Conservation (phyloP, 1,284 basidiomycete species). For the Heliocybe sulcata region DNA sequence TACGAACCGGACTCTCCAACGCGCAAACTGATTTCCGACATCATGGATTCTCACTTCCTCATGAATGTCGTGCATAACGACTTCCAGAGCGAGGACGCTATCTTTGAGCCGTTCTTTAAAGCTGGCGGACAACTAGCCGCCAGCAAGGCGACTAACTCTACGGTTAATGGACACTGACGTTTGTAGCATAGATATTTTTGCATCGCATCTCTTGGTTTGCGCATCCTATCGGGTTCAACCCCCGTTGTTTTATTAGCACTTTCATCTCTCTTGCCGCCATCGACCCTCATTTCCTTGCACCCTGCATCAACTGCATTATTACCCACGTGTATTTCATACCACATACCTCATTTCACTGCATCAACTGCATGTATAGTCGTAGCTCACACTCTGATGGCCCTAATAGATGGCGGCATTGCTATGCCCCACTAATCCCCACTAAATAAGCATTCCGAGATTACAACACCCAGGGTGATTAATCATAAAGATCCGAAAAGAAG, state of each 20-base stretch:
- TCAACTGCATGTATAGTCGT: conserved; percentile 19
- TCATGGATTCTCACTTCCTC: conserved; percentile 83
- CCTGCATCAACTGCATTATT: conserved; percentile 22
- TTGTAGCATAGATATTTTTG: conserved; percentile 14
- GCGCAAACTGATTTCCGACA: conserved; percentile 66
- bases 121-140: conserved; percentile 56
- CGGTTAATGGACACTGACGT: conserved; percentile 12
- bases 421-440: background rate
- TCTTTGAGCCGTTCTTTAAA: conserved; percentile 84
- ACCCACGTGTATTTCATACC: background rate
- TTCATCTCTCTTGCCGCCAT: conserved; percentile 4
- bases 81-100: conserved; percentile 78
- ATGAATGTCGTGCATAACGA: conserved; percentile 99
- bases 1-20: conserved; percentile 79
- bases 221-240: conserved; percentile 63
- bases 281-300: conserved; percentile 4
- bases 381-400: background rate
- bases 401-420: background rate
- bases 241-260: conserved; percentile 36
- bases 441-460: background rate
- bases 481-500: conserved; percentile 71
- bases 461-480: conserved; percentile 10
- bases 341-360: conserved; percentile 15
- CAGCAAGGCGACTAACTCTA: conserved; percentile 15
- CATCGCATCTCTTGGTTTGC: conserved; percentile 11